Percentiles rank a stretch among this genome's conserved stretches.
Evolutionary conservation across 2,329 filamentous ascomycete genomes (phyloP).

Genomic region (Calycina herbarum): DNA sequence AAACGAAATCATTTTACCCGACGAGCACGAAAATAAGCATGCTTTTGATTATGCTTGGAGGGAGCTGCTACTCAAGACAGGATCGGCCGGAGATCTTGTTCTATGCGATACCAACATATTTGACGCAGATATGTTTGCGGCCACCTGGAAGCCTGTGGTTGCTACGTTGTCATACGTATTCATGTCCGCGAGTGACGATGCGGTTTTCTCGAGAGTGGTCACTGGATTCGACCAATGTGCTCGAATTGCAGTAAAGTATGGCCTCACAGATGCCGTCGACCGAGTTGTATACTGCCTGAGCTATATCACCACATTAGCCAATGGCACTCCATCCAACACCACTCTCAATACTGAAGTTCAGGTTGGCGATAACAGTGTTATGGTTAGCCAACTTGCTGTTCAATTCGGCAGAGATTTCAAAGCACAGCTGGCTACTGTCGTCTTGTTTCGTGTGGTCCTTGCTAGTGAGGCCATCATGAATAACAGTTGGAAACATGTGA

Average conservation of each 20-base stretch:
- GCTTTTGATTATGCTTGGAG: slow-evolving; percentile 98
- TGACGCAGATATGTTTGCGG: slow-evolving; percentile 95
- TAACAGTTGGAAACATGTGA: slow-evolving; percentile 76
- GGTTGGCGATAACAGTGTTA: slow-evolving; percentile 85
- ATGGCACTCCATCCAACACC: slow-evolving; percentile 75
- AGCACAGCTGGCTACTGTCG: slow-evolving; percentile 88
- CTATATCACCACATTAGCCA: slow-evolving; percentile 84
- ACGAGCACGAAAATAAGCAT: slow-evolving; percentile 95
- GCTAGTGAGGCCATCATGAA: slow-evolving; percentile 78
- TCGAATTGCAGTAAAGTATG: slow-evolving; percentile 83
- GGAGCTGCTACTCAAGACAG: slow-evolving; percentile 83
- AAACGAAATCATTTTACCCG: slow-evolving; percentile 93
- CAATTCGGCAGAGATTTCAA: slow-evolving; percentile 92
- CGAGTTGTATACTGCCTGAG: slow-evolving; percentile 89
- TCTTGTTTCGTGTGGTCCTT: slow-evolving; percentile 90
- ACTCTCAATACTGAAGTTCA: slow-evolving; percentile 93
- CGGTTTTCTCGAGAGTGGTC: slow-evolving; percentile 90
- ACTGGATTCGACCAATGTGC: slow-evolving; percentile 96
- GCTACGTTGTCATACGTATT: slow-evolving; percentile 97
- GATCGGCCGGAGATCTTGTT: slow-evolving; percentile 69
- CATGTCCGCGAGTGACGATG: slow-evolving; percentile 96
- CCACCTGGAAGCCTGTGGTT: slow-evolving; percentile 92
- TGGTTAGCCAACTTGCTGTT: slow-evolving; percentile 97
- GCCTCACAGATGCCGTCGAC: slow-evolving; percentile 82
- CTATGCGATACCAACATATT: slow-evolving; percentile 91